Conservation (phyloP, 1,284 basidiomycete genomes). For the Rugosomyces carneus region DNA sequence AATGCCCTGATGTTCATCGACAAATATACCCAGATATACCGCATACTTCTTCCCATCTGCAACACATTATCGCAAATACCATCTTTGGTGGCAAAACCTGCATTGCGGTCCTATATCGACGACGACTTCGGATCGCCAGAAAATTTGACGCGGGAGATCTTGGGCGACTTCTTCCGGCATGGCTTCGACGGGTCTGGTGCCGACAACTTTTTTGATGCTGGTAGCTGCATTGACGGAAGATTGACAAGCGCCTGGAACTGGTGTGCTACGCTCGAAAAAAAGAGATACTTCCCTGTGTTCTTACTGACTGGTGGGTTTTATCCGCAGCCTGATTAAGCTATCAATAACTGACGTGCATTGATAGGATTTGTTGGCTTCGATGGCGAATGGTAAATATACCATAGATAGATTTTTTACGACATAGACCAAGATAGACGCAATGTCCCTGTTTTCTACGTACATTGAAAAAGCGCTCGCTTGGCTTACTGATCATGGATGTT, state of each 20-base stretch:
- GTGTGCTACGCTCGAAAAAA: conserved; percentile 77
- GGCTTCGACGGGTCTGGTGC: conserved; percentile 80
- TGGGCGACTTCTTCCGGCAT: conserved; percentile 77
- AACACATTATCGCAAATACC: conserved; percentile 71
- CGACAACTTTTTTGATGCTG: conserved; percentile 75
- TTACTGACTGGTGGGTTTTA: conserved; percentile 57
- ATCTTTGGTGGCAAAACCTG: conserved; percentile 54
- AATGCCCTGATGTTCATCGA: conserved; percentile 81
- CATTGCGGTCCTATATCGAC: conserved; percentile 69
- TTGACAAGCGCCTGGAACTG: conserved; percentile 84
- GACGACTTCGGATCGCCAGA: conserved; percentile 73
- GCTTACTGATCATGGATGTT: too few species aligned
- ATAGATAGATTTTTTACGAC: not conserved
- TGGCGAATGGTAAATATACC: conserved; percentile 62
- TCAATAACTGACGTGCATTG: conserved; percentile 2
- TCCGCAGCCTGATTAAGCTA: not conserved
- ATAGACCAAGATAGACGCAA: too few species aligned
- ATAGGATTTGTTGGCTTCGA: conserved; percentile 78
- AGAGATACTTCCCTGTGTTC: conserved; percentile 74
- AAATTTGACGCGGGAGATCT: conserved; percentile 58
- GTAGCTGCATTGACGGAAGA: conserved; percentile 53
- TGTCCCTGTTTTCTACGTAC: too few species aligned
- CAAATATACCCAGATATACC: conserved; percentile 84
- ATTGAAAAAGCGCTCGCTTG: too few species aligned
- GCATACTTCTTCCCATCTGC: conserved; percentile 77